Evolutionary conservation across 352 stramenopile genomes (phyloP), one percentile per base, ranked within the genome.

Genomic region (Pythium chondricola): DNA sequence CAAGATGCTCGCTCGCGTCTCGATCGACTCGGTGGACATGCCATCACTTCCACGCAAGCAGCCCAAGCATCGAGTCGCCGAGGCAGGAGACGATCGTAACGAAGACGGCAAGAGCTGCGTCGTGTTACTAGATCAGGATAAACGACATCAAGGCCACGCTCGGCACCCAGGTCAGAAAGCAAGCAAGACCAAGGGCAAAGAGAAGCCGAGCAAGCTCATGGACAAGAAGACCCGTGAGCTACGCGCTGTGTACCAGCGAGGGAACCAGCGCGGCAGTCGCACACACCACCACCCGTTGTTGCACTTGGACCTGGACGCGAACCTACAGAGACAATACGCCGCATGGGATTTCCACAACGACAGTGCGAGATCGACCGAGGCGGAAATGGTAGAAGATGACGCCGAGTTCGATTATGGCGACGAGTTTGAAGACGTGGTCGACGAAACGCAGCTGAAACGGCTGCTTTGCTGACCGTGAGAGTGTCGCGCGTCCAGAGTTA

Each of bases 371-470:
- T 6, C 22, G n/a, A 43, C 42, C 13, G 31, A 63, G 39, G 33
- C 25, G 11, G 48, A 67, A 16, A 41, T 62, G 0, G 52, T 63
- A 22, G 58, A 69, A 16, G 61, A 74, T 18, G 67, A 73, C 31
- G 58, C 67, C 32, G 63, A 75, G 43, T 76, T 81, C 47, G 77
- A 79, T 60, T 85, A 86, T 51, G 79, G 78, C 16, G 62, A 85
- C 38, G 72, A 88, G n/a, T 91, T 93, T 56, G 82, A 93, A 30
- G 82, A 93, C 10, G 53, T 91, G 18, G 70, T 85, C 10, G 77
- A 93, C 42, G 82, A 93, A 67, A 45, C 61, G 35, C 54, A 74
- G 41, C 65, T 91, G 14, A 55, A 47, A 6, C 53, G 63, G 6
- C 58, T 88, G 42, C 68, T 85, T 20, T 85, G 67, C 45, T 83